Evolutionary conservation across 1,284 basidiomycete species (phyloP).

Genomic region (Ceratobasidium sp.): DNA sequence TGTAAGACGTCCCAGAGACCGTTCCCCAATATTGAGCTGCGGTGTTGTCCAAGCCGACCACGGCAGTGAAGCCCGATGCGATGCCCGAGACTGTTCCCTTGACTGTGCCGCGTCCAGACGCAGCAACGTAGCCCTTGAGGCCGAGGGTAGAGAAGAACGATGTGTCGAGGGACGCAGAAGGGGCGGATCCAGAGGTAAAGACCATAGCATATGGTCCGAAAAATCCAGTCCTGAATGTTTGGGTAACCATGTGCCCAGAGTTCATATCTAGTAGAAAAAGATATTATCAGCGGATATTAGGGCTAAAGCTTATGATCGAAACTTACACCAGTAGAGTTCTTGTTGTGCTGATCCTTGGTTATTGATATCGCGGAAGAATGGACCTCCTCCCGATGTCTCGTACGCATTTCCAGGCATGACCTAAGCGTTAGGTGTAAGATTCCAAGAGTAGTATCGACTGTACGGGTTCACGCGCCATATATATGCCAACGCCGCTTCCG

Average conservation of each 20-base stretch:
- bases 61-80: conserved; percentile 59
- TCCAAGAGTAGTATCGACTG: too few species aligned
- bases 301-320: too few species aligned
- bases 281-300: too few species aligned
- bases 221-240: conserved; percentile 47
- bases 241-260: conserved; percentile 45
- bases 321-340: conserved; percentile 49
- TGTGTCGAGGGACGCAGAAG: conserved; percentile 56
- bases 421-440: conserved; percentile 22
- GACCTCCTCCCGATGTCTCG: conserved; percentile 61
- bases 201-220: conserved; percentile 49
- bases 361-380: conserved; percentile 51
- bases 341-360: conserved; percentile 46
- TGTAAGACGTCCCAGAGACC: conserved; percentile 61
- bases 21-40: conserved; percentile 64
- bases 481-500: conserved; percentile 42
- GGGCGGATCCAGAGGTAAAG: conserved; percentile 43
- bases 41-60: conserved; percentile 60
- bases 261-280: conserved; percentile 47
- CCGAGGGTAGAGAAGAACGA: conserved; percentile 63
- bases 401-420: conserved; percentile 61
- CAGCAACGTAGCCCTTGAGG: conserved; percentile 62
- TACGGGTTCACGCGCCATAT: conserved; percentile 27
- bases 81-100: conserved; percentile 63
- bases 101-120: conserved; percentile 63